Conservation (phyloP, 2,329 filamentous ascomycete genomes). For the Pyricularia sp. region DNA sequence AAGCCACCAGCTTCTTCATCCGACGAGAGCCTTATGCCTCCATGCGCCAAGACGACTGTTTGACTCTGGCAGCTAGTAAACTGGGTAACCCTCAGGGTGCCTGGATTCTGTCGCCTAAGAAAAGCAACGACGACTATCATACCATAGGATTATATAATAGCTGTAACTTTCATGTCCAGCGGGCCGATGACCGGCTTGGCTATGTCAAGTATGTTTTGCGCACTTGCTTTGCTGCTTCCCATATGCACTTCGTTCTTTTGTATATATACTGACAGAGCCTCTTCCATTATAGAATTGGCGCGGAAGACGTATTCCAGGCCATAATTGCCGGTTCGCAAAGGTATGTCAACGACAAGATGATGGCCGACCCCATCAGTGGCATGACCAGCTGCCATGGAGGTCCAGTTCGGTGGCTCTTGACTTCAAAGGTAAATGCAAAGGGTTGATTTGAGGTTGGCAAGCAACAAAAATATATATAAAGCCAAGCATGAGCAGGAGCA, state of each 20-base stretch:
- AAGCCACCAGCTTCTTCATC: neutral
- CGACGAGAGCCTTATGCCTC: neutral
- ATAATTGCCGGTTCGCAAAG: neutral
- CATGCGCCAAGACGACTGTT: neutral
- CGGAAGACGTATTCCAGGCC: neutral
- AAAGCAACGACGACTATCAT: neutral
- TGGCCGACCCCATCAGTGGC: neutral
- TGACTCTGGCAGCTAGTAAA: neutral
- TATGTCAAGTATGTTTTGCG: neutral
- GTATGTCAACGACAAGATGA: neutral
- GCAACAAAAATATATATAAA: neutral
- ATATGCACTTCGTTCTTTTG: too few relatives aligned
- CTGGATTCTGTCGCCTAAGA: neutral
- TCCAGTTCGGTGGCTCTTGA: neutral
- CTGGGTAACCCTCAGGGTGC: neutral
- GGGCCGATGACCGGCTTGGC: neutral
- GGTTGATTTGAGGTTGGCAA: neutral
- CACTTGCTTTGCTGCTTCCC: too few relatives aligned
- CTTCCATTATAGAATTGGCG: neutral
- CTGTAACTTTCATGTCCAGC: neutral
- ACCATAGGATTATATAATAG: neutral
- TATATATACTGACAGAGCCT: too few relatives aligned
- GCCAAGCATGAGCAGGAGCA: neutral
- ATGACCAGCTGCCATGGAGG: neutral
- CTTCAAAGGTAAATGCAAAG: neutral